Percentiles rank a stretch among this genome's conserved stretches.
phyloP scores from a whole-genome alignment of 2,329 filamentous ascomycete species.

The Penicillium sp. region DNA sequence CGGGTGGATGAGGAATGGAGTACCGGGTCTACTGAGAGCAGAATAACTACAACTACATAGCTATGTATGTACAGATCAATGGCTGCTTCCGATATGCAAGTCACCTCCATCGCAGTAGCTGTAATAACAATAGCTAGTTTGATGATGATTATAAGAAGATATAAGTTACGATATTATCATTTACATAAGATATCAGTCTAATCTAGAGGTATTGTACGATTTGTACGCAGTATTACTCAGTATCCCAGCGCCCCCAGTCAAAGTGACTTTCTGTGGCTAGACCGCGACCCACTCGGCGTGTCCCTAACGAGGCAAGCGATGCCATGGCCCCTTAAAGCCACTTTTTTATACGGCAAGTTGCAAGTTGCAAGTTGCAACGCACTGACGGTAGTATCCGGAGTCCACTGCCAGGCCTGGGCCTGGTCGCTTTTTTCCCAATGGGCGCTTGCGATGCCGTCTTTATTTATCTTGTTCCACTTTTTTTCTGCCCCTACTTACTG shows the following conservation, averaged over 20 bases:
- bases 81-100: slow-evolving; percentile 2
- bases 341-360: slow-evolving; percentile 21
- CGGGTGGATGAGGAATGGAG: not conserved
- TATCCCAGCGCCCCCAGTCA: not conserved
- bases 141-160: not conserved
- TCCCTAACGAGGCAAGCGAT: slow-evolving; percentile 15
- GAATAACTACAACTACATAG: not conserved
- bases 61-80: not conserved
- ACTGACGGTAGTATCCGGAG: slow-evolving; percentile 31
- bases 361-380: slow-evolving; percentile 22
- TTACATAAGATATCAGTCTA: not conserved
- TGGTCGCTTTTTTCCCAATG: slow-evolving; percentile 1
- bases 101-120: not conserved
- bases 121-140: not conserved
- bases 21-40: too few species aligned
- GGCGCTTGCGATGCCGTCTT: slow-evolving; percentile 26
- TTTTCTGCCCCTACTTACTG: slow-evolving; percentile 17
- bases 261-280: slow-evolving; percentile 6
- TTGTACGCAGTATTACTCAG: slow-evolving; percentile 9
- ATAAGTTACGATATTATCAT: not conserved
- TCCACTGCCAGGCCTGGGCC: slow-evolving; percentile 20
- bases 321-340: slow-evolving; percentile 4
- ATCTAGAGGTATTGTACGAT: slow-evolving; percentile 6
- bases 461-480: slow-evolving; percentile 32
- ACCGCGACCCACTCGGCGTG: slow-evolving; percentile 24